Percentiles rank a stretch among this genome's conserved stretches.
phyloP scores from a whole-genome alignment of 192 early-diverging fungal species.

The Umbelopsis sp. region DNA sequence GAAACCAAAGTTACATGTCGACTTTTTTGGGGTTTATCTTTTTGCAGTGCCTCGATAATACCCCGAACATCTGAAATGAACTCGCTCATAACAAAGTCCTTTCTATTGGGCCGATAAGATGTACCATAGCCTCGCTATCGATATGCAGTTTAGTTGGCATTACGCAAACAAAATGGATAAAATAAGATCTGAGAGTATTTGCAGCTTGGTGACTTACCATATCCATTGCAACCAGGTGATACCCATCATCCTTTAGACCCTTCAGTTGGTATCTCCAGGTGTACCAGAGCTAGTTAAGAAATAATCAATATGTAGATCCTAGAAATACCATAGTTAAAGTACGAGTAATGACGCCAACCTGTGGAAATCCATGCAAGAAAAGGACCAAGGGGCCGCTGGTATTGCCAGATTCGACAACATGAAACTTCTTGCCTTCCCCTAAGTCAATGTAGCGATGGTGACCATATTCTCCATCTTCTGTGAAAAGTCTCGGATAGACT shows the following conservation, averaged over 20 bases:
- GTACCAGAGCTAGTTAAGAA: conserved; percentile 22
- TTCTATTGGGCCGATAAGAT: neutral
- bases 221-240: conserved; percentile 27
- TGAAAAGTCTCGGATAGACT: conserved; percentile 20
- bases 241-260: conserved; percentile 21
- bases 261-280: conserved; percentile 18
- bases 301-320: neutral
- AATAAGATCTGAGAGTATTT: no score
- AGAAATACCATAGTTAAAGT: neutral
- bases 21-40: neutral
- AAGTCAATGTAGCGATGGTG: conserved; percentile 18
- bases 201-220: conserved; percentile 19
- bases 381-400: conserved; percentile 19
- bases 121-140: conserved; percentile 8
- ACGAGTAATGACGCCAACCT: neutral
- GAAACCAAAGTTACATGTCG: conserved; percentile 12
- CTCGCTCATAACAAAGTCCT: neutral
- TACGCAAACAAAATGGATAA: no score
- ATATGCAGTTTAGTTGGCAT: no score
- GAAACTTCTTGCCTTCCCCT: conserved; percentile 22
- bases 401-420: conserved; percentile 25
- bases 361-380: conserved; percentile 31
- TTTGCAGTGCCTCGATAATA: conserved; percentile 6
- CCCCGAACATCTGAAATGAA: conserved; percentile 17
- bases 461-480: conserved; percentile 16